phyloP scores from a whole-genome alignment of 1,284 basidiomycete species.

The Puccinia hordei region DNA sequence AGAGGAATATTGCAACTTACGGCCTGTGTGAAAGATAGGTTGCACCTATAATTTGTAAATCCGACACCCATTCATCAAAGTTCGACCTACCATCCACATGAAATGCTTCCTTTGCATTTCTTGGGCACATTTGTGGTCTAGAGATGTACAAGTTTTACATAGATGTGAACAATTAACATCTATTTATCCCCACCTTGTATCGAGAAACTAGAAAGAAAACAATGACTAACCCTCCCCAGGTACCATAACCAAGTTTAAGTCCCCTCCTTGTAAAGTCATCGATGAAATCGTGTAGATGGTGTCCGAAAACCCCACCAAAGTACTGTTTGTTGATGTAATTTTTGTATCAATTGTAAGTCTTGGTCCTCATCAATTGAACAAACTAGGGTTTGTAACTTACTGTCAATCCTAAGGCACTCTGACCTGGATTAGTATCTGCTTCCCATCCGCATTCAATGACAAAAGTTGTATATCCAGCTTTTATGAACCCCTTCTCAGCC shows the following conservation, averaged over 20 bases:
- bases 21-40: slow-evolving; percentile 17
- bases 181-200: background rate
- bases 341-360: background rate
- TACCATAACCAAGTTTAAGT: background rate
- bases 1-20: background rate
- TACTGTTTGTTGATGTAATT: background rate
- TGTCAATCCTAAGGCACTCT: too few species aligned
- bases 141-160: background rate
- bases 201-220: background rate
- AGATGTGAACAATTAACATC: background rate
- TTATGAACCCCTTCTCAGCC: background rate
- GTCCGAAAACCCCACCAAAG: background rate
- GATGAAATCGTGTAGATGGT: background rate
- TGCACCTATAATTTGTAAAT: background rate
- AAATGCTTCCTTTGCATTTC: background rate
- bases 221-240: slow-evolving; percentile 29
- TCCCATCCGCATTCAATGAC: slow-evolving; percentile 43
- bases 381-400: too few species aligned
- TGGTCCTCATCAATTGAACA: background rate
- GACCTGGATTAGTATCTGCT: too few species aligned
- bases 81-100: background rate
- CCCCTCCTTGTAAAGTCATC: background rate
- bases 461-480: slow-evolving; percentile 32
- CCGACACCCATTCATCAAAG: background rate
- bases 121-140: background rate